phyloP scores from a whole-genome alignment of 495 filamentous ascomycete genomes.

The Lineolata rhizophorae region DNA sequence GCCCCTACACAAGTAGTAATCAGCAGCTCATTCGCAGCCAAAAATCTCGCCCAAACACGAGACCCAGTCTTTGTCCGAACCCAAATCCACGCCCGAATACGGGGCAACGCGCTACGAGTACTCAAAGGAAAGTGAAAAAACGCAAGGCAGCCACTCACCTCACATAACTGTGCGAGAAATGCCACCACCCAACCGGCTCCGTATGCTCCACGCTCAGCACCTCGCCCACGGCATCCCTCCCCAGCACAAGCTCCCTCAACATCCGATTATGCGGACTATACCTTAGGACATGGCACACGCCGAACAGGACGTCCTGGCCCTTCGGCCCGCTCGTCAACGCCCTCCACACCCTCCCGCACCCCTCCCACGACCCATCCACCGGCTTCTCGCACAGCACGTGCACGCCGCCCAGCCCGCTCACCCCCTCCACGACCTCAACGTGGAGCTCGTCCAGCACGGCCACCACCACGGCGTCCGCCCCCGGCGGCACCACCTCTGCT shows the following conservation, averaged over 20 bases:
- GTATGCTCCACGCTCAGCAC: slow-evolving; percentile 71
- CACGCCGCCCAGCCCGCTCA: slow-evolving; percentile 27
- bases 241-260: slow-evolving; percentile 52
- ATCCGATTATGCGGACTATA: slow-evolving; percentile 84
- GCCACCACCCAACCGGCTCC: slow-evolving; percentile 92
- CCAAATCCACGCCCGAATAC: too few relatives aligned
- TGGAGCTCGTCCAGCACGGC: slow-evolving; percentile 82
- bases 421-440: slow-evolving; percentile 52
- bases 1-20: slow-evolving; percentile 24
- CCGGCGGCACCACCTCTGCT: slow-evolving; percentile 10
- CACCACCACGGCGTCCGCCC: slow-evolving; percentile 65
- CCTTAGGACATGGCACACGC: slow-evolving; percentile 36
- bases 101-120: too few relatives aligned
- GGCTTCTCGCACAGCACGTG: slow-evolving; percentile 96
- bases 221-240: slow-evolving; percentile 61
- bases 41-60: too few relatives aligned
- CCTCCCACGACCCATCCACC: slow-evolving; percentile 50
- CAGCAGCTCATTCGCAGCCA: not conserved
- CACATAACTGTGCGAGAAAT: slow-evolving; percentile 86
- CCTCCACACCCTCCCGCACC: slow-evolving; percentile 53
- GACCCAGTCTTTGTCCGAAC: too few relatives aligned
- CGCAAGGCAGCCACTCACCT: slow-evolving; percentile 21
- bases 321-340: slow-evolving; percentile 20
- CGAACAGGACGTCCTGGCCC: slow-evolving; percentile 31
- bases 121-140: not conserved